Base-by-base conservation (phyloP, 129 eudicot genomes). In the Escallonia rubra region DNA sequence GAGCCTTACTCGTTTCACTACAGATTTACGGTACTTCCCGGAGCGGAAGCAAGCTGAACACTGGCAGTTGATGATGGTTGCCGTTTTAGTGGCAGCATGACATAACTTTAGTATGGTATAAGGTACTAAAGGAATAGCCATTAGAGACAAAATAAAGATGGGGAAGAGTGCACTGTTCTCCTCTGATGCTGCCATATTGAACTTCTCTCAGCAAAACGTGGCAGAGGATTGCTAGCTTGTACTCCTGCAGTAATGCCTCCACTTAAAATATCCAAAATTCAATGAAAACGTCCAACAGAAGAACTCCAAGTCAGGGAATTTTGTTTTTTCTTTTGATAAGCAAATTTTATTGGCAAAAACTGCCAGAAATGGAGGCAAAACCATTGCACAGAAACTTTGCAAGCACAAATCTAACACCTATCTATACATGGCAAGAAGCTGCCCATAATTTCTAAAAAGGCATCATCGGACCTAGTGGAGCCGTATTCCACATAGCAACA, bases 91-190 rank as follows among this genome's bases (percentile, higher is more conserved):
- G 75, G 87, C 87, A 64, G 88, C 87, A 72, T 80, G 77, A 41
- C 82, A 88, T 57, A 91, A 64, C 68, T 88, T 83, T 74, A 83
- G 78, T 61, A 91, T 78, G 52, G 98, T 91, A 70, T 91, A 91
- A 0, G 98, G 98, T 57, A 91, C 98, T 68, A 91, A 81, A 77
- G 98, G 98, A 59, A 91, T 74, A 5, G 98, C 96, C 78, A 91
- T 76, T 57, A 91, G 60, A 15, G 98, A 85, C 79, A 88, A 80
- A 41, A 91, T 87, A 66, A 91, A 91, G 65, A 91, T 91, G 16
- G 96, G 98, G 68, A 91, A 91, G 56, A 91, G 81, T 2, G 91
- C 84, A 73, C 81, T 91, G 65, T 75, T 91, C 69, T 91, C 98
- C 68, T 88, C 98, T 40, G 96, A 79, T 63, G 85, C 79, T 59